Base-by-base conservation (phyloP, 2,329 filamentous ascomycete genomes). In the Cadophora gregata region DNA sequence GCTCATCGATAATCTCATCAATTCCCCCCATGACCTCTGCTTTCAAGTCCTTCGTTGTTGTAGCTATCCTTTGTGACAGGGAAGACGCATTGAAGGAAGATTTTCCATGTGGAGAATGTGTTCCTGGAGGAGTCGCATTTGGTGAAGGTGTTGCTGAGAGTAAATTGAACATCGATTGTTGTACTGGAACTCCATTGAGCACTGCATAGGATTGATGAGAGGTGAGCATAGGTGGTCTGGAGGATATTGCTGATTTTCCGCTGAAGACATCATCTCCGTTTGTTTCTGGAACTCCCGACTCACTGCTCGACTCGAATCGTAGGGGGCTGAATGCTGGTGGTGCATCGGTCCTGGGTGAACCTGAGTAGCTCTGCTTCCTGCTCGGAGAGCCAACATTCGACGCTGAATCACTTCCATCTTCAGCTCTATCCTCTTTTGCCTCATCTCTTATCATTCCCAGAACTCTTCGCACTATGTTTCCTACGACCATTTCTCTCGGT, bases 11-110 rank as follows among this genome's bases (percentile, higher is more conserved):
- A 67, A 99, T 93, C 78, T 99, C 96, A 74, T 93, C 90, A 74
- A 99, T 97, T 50, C 94, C 96, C 74, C 96, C 92, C 71, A 97
- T 90, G 29, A 98, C 91, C 79, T 98, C 96, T 16, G 93, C 93
- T 68, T 93, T 91, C 66, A 98, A 83, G 69, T 96, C 91, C 67
- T 91, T 86, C 3, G 75, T 74, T n/a, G 72, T 70, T 14, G 64
- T 72, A 38, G 69, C 66, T 61, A 76, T 76, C 56, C 70, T 72
- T n/a, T 72, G 71, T 16, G 76, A 68, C 25, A 78, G 64, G 12
- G 72, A 71, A 8, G 71, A 64, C 19, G 73, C 66, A 63, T 72
- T 75, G n/a, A 75, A 27, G 6, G 56, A 56, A 14, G 71, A 60
- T 62, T 71, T 75, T 8, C 80, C 80, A 47, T 81, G 79, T 1